phyloP scores from a whole-genome alignment of 768 basidiomycete genomes.

The Psilocybe sp. region DNA sequence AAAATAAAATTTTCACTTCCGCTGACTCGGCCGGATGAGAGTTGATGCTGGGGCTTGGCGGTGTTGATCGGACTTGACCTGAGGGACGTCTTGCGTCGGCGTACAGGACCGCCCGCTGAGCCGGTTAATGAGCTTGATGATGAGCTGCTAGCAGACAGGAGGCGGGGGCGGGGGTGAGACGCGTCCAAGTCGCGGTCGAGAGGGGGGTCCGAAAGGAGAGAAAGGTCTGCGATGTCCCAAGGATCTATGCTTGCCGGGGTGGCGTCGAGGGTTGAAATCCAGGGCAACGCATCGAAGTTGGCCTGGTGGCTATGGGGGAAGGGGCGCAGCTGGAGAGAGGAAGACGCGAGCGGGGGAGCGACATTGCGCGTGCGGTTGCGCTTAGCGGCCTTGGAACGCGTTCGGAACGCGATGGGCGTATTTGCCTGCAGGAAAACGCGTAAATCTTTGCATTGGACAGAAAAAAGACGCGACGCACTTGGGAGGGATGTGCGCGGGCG shows the following conservation, averaged over 20 bases:
- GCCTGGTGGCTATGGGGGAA: conserved; percentile 24
- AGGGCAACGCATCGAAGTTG: conserved; percentile 60
- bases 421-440: conserved; percentile 19
- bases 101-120: conserved; percentile 46
- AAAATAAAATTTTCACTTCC: background rate
- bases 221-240: conserved; percentile 66
- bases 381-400: conserved; percentile 29
- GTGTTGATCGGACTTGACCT: conserved; percentile 44
- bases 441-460: conserved; percentile 4
- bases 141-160: no score
- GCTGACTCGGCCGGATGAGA: conserved; percentile 1
- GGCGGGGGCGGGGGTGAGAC: conserved; percentile 12
- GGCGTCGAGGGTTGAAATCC: conserved; percentile 59
- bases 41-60: conserved; percentile 7
- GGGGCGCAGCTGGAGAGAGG: conserved; percentile 27
- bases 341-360: background rate
- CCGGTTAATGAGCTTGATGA: no score
- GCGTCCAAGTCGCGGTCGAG: background rate
- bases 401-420: conserved; percentile 33
- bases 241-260: conserved; percentile 37
- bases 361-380: background rate
- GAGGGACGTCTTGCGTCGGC: conserved; percentile 52
- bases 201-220: conserved; percentile 42
- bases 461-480: conserved; percentile 18
- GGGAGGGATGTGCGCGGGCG: conserved; percentile 11